Conservation (phyloP, 768 basidiomycete species). For the Tylopilus cervinicoccineus region DNA sequence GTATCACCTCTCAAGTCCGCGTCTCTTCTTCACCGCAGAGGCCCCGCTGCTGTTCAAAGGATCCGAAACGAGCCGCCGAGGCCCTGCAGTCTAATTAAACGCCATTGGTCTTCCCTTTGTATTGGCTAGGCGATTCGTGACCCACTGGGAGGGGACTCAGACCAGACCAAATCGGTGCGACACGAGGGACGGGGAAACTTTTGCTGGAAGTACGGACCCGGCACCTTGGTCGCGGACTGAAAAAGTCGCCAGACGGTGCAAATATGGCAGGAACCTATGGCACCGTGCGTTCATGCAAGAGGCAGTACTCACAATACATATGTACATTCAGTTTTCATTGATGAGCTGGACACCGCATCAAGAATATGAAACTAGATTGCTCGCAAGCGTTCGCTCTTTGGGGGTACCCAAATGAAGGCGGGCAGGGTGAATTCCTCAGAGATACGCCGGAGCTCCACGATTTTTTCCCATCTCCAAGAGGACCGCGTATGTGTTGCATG, state of each 20-base stretch:
- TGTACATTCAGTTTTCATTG: slow-evolving; percentile 4
- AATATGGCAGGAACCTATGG: background rate
- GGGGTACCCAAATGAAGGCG: background rate
- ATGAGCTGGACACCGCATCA: slow-evolving; percentile 8
- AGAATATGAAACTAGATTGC: slow-evolving; percentile 6
- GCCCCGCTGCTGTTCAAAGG: slow-evolving; percentile 8
- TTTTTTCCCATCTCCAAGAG: slow-evolving; percentile 10
- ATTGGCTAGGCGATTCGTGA: background rate
- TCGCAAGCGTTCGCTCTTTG: background rate
- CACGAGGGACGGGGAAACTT: background rate
- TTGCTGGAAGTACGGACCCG: background rate
- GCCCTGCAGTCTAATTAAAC: background rate
- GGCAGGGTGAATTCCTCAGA: background rate
- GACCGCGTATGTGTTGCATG: slow-evolving; percentile 4
- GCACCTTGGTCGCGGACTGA: slow-evolving; percentile 6
- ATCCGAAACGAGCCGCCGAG: slow-evolving; percentile 1
- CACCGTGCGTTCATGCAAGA: background rate
- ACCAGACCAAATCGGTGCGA: slow-evolving; percentile 1
- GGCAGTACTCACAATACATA: slow-evolving; percentile 16
- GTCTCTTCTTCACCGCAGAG: slow-evolving; percentile 10
- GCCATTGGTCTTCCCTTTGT: background rate
- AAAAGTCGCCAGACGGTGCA: slow-evolving; percentile 8
- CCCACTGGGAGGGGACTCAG: background rate
- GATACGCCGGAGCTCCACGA: background rate
- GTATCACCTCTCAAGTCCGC: slow-evolving; percentile 1